Percentiles rank a stretch among this genome's conserved stretches.
phyloP scores from a whole-genome alignment of 176 grass and related monocot species.

The Otatea glauca region DNA sequence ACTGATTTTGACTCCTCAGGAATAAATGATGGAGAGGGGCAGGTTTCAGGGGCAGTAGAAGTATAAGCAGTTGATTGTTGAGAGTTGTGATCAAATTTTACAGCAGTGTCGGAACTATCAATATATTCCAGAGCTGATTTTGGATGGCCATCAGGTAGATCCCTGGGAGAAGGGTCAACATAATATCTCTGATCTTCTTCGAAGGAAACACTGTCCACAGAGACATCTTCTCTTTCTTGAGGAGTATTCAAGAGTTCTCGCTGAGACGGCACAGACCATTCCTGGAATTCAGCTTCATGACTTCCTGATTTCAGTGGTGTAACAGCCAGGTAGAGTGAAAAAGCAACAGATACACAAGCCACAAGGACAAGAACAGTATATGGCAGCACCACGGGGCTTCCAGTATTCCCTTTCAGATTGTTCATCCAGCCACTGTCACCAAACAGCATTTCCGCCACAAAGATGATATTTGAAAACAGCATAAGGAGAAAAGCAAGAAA shows the following conservation, averaged over 20 bases:
- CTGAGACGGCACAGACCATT: conserved; percentile 49
- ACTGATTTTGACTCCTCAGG: conserved; percentile 69
- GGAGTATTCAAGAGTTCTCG: conserved; percentile 33
- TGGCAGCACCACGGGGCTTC: conserved; percentile 65
- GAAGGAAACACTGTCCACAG: conserved; percentile 47
- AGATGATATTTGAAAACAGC: conserved; percentile 87
- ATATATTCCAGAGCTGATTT: conserved; percentile 53
- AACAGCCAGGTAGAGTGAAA: conserved; percentile 80
- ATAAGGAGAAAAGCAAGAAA: conserved; percentile 85
- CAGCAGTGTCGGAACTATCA: conserved; percentile 57
- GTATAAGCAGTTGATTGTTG: conserved; percentile 57
- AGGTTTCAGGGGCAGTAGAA: conserved; percentile 52
- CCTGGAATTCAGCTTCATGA: conserved; percentile 49
- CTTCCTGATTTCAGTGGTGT: conserved; percentile 93
- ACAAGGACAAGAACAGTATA: conserved; percentile 64
- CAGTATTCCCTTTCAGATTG: conserved; percentile 76
- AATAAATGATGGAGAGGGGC: conserved; percentile 46
- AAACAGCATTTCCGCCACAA: conserved; percentile 84
- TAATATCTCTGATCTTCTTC: conserved; percentile 66
- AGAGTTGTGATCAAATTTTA: conserved; percentile 66
- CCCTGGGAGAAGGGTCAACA: conserved; percentile 46
- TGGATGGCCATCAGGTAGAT: conserved; percentile 32
- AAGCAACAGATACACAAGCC: conserved; percentile 63
- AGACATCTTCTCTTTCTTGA: conserved; percentile 52
- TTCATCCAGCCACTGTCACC: conserved; percentile 90